These are phyloP conservation scores for Wakefieldia striispora DNA, from an alignment of 768 basidiomycete genomes.

Conservation along the genomic window DNA sequence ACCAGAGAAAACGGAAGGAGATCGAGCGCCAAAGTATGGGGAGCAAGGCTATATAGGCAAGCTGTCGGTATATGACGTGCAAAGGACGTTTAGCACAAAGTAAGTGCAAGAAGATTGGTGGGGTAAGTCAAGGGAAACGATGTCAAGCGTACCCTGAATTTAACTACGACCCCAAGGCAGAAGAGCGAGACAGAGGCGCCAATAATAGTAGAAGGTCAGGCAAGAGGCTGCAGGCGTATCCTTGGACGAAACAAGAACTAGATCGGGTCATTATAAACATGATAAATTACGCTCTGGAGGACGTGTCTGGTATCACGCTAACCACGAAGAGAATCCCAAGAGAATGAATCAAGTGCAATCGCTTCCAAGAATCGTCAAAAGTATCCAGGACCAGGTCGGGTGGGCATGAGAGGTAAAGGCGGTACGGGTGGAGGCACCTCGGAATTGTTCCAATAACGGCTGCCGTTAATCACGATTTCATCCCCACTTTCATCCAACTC, in stretches of 20 bases:
- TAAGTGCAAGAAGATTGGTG: conserved; percentile 12
- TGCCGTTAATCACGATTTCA: conserved; percentile 16
- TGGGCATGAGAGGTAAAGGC: conserved; percentile 12
- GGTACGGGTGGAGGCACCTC: conserved; percentile 22
- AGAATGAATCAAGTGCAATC: conserved; percentile 1
- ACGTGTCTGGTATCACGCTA: conserved; percentile 1
- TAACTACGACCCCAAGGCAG: background rate
- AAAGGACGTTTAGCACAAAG: conserved; percentile 6
- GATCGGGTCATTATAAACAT: conserved; percentile 24
- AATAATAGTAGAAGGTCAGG: conserved; percentile 11
- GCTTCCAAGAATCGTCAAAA: conserved; percentile 20
- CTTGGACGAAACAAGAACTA: conserved; percentile 7
- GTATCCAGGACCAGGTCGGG: conserved; percentile 26
- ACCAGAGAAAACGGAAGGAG: background rate
- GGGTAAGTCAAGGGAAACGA: background rate
- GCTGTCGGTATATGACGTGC: conserved; percentile 1
- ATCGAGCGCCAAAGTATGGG: background rate
- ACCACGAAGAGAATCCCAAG: conserved; percentile 5
- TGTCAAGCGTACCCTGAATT: conserved; percentile 3
- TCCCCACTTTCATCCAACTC: conserved; percentile 23
- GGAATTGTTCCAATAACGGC: conserved; percentile 19
- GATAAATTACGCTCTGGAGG: conserved; percentile 25
- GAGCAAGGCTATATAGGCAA: conserved; percentile 2
- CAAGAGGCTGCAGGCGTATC: conserved; percentile 1
- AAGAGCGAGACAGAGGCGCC: conserved; percentile 5